Conservation (phyloP, 495 filamentous ascomycete genomes). For the Tetracladium marchalianum region DNA sequence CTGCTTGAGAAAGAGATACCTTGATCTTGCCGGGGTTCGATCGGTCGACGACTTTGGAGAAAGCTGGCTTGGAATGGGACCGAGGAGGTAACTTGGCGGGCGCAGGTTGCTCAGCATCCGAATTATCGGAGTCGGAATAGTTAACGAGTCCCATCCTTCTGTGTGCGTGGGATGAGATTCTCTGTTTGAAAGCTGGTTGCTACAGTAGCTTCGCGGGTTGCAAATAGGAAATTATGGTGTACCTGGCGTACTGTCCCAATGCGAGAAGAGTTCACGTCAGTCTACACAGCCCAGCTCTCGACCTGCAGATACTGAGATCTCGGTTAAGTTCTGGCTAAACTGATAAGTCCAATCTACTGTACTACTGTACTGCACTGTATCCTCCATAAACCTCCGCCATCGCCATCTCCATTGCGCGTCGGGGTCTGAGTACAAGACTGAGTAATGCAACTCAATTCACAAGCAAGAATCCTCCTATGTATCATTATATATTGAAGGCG, state of each 20-base stretch:
- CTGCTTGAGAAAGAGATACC: conserved; percentile 54
- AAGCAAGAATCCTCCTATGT: not conserved
- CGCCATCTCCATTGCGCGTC: not conserved
- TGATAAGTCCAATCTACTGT: too few relatives aligned
- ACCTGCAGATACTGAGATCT: too few relatives aligned
- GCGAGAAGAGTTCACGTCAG: too few relatives aligned
- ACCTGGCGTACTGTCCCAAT: too few relatives aligned
- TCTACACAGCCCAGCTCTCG: too few relatives aligned
- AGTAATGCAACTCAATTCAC: not conserved
- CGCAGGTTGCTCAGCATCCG: conserved; percentile 45
- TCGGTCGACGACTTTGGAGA: conserved; percentile 70
- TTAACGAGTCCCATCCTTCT: conserved; percentile 61
- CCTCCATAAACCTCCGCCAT: not conserved
- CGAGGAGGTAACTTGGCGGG: conserved; percentile 17
- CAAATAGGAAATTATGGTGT: too few relatives aligned
- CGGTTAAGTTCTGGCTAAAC: too few relatives aligned
- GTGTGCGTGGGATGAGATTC: too few relatives aligned
- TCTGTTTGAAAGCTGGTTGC: too few relatives aligned
- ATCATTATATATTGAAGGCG: not conserved
- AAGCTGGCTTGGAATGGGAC: conserved; percentile 28
- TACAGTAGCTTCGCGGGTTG: too few relatives aligned
- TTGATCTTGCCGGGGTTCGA: conserved; percentile 74
- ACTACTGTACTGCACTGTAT: too few relatives aligned
- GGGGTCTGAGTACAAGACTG: conserved; percentile 7
- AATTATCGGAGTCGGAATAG: conserved; percentile 79